Evolutionary conservation across 495 filamentous ascomycete species (phyloP), one percentile per base, ranked within the genome.

Genomic region (Tuber magnatum): DNA sequence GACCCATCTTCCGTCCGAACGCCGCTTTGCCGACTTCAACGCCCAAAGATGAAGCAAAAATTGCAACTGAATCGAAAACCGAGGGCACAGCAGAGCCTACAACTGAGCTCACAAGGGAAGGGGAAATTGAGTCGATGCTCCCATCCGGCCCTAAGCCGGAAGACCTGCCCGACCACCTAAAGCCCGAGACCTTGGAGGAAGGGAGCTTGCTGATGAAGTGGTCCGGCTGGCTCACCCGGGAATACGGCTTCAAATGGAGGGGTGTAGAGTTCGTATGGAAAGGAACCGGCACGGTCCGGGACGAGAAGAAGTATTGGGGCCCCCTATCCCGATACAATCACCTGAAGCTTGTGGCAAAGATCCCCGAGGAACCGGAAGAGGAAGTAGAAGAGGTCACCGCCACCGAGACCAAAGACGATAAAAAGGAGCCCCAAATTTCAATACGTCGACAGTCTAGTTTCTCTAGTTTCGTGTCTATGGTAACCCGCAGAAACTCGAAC

Each of bases 151-250:
- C 74, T 18, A 35, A 72, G 1, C 61, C 70, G 8, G 61, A 72
- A 69, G 69, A 77, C 28, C 41, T 80, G 18, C 78, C 79, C 0
- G 70, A 70, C 28, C 78, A 77, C 48, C 72, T 80, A 28, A 75
- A 73, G 48, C 73, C 75, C 16, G 75, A 77, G 46, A 77, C 75
- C 16, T 69, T 78, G 22, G 73, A 77, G 20, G 72, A 75, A 44
- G 71, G 72, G 35, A 77, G 70, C 24, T 35, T 81, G 39, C 68
- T 77, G 42, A 44, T 80, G 69, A 74, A 71, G 56, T 80, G 79
- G 79, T 78, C 79, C n/a, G 79, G 79, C 18, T 81, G 79, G 79
- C 75, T 72, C n/a, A 80, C 79, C 70, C 69, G 79, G 28, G 72
- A 81, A 61, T 81, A 81, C 32, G 46, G 42, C 39, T 81, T 81